phyloP scores from a whole-genome alignment of 73 alveolate species.

The Breviolum minutum region DNA sequence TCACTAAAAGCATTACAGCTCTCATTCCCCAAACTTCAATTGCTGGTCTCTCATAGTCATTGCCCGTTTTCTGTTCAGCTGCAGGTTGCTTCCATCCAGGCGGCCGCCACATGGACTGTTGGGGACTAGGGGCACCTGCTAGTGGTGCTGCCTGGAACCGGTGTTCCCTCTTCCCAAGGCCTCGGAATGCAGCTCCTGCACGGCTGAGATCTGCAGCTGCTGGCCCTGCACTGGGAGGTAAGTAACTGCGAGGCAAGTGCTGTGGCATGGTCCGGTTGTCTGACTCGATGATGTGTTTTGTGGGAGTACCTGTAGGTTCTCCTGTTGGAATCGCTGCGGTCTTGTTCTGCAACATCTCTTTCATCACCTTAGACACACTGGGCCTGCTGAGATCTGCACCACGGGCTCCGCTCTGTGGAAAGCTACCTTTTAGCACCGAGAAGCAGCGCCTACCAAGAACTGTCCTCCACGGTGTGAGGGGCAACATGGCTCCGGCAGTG shows the following conservation, averaged over 20 bases:
- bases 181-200: slow-evolving; percentile 76
- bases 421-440: slow-evolving; percentile 78
- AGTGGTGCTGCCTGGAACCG: not conserved
- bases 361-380: slow-evolving; percentile 77
- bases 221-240: slow-evolving; percentile 58
- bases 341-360: slow-evolving; percentile 81
- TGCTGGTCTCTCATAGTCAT: slow-evolving; percentile 57
- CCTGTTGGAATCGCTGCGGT: slow-evolving; percentile 63
- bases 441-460: slow-evolving; percentile 3
- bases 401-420: slow-evolving; percentile 69
- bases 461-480: not conserved
- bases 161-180: slow-evolving; percentile 32
- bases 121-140: slow-evolving; percentile 26
- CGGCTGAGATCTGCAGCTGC: slow-evolving; percentile 30
- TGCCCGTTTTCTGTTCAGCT: not conserved
- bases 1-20: slow-evolving; percentile 46
- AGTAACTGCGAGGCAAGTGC: slow-evolving; percentile 61
- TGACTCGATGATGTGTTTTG: slow-evolving; percentile 45
- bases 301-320: slow-evolving; percentile 22
- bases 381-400: slow-evolving; percentile 64
- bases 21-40: slow-evolving; percentile 87
- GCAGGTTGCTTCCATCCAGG: slow-evolving; percentile 86
- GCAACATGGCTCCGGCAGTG: slow-evolving; percentile 1
- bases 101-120: slow-evolving; percentile 64
- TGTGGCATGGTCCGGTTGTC: slow-evolving; percentile 44